Evolutionary conservation across 208 protist species (phyloP).

Genomic region (Porcisia hertigi): DNA sequence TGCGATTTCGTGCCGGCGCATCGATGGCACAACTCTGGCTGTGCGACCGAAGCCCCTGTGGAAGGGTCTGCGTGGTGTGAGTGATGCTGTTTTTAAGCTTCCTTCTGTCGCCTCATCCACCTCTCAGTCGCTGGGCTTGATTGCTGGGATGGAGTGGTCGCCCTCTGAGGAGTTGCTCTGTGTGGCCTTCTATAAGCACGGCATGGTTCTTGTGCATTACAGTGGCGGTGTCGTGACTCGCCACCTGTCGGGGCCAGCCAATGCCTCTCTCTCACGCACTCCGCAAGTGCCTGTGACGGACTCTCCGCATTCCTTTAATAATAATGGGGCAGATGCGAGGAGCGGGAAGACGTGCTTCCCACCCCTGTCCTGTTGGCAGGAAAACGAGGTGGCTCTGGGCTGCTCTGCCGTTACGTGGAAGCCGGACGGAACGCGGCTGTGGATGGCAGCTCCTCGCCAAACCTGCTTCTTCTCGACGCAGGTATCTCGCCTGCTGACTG

Average conservation of each 20-base stretch:
- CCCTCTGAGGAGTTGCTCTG: conserved; percentile 59
- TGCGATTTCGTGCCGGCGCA: conserved; percentile 45
- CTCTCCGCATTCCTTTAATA: not conserved
- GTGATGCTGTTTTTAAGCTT: conserved; percentile 7
- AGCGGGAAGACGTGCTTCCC: not conserved
- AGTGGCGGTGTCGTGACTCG: conserved; percentile 58
- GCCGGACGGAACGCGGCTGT: conserved; percentile 29
- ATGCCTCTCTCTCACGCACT: conserved; percentile 19
- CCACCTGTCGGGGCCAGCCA: conserved; percentile 22
- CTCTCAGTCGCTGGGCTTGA: conserved; percentile 29
- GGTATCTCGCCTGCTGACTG: conserved; percentile 34
- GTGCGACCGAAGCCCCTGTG: conserved; percentile 39
- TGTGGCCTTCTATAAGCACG: conserved; percentile 59
- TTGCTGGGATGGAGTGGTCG: conserved; percentile 63
- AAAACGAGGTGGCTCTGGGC: conserved; percentile 10
- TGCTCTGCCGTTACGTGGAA: conserved; percentile 39
- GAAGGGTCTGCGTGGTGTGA: conserved; percentile 50
- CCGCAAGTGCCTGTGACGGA: not conserved
- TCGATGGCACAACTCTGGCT: conserved; percentile 26
- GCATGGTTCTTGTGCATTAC: conserved; percentile 67
- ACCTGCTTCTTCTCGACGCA: conserved; percentile 29
- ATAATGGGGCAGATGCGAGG: not conserved
- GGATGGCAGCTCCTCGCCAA: conserved; percentile 32
- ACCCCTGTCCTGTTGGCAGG: not conserved
- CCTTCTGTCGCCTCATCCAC: not conserved